Conservation (phyloP, 140 eudicot genomes). For the Flaveria floridana region DNA sequence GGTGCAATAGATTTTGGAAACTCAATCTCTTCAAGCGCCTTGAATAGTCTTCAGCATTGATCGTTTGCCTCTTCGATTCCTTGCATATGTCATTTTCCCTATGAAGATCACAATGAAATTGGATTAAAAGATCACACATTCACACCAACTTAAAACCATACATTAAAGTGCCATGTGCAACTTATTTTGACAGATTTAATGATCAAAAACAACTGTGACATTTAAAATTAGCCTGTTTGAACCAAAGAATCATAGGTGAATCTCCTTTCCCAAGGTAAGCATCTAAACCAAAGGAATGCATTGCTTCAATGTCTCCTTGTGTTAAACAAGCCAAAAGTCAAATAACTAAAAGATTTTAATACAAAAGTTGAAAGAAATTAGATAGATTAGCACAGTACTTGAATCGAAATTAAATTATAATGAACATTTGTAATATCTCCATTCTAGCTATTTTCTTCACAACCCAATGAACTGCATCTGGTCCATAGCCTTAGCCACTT, state of each 20-base stretch:
- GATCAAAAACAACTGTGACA: too few relatives aligned
- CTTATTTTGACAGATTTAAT: too few relatives aligned
- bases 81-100: too few relatives aligned
- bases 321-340: neutral
- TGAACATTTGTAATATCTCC: conserved; percentile 71
- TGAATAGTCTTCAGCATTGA: conserved; percentile 8
- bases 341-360: neutral
- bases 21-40: conserved; percentile 27
- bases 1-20: conserved; percentile 25
- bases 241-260: too few relatives aligned
- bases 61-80: too few relatives aligned
- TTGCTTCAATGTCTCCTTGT: conserved; percentile 58
- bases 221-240: too few relatives aligned
- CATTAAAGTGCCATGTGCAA: too few relatives aligned
- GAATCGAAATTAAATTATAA: conserved; percentile 68
- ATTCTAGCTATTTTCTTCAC: conserved; percentile 41
- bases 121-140: too few relatives aligned
- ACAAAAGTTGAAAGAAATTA: neutral
- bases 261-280: conserved; percentile 40
- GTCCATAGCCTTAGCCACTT: too few relatives aligned
- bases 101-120: too few relatives aligned
- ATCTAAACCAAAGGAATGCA: conserved; percentile 45
- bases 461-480: conserved; percentile 31
- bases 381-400: neutral
- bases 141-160: too few relatives aligned